A percentile compares a stretch with the other conserved stretches of the same genome.
These are phyloP conservation scores for Pelargonium citronellum DNA, from an alignment of 441 rosid genomes.

Conservation along the genomic window DNA sequence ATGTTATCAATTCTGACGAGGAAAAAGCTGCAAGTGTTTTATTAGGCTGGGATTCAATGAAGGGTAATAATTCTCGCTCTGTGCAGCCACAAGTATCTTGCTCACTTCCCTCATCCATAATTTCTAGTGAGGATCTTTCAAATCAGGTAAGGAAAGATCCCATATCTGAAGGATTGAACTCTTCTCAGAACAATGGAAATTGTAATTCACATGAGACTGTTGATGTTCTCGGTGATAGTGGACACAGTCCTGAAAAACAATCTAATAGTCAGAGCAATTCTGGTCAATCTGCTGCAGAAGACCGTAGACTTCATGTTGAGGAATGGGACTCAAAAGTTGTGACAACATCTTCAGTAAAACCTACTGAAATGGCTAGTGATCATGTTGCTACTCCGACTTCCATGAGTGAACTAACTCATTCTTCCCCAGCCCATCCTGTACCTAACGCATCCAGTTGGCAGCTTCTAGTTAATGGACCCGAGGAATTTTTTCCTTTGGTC, in stretches of 20 bases:
- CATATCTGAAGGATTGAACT: slow-evolving; percentile 33
- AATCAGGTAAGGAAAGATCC: slow-evolving; percentile 24
- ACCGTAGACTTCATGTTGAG: slow-evolving; percentile 47
- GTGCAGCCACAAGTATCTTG: slow-evolving; percentile 36
- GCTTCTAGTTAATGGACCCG: slow-evolving; percentile 51
- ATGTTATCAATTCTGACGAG: slow-evolving; percentile 31
- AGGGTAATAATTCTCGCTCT: slow-evolving; percentile 30
- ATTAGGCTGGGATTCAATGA: slow-evolving; percentile 30
- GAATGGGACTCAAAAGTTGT: slow-evolving; percentile 49
- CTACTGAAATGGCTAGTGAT: slow-evolving; percentile 31
- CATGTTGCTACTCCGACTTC: slow-evolving; percentile 58
- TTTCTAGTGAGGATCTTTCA: slow-evolving; percentile 34
- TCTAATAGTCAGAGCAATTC: slow-evolving; percentile 38
- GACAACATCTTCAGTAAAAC: slow-evolving; percentile 48
- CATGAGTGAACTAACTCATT: slow-evolving; percentile 43
- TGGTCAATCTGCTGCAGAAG: slow-evolving; percentile 50
- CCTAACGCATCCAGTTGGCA: slow-evolving; percentile 57
- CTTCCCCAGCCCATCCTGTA: slow-evolving; percentile 37
- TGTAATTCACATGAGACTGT: slow-evolving; percentile 22
- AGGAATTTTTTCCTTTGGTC: slow-evolving; percentile 51
- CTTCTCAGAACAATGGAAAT: slow-evolving; percentile 27
- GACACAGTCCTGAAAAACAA: slow-evolving; percentile 33
- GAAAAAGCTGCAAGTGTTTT: slow-evolving; percentile 27
- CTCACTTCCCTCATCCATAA: slow-evolving; percentile 36
- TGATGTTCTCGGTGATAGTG: slow-evolving; percentile 31